Evolutionary conservation across 2,329 filamentous ascomycete genomes (phyloP).

Genomic region (Coniochaeta prunicola): DNA sequence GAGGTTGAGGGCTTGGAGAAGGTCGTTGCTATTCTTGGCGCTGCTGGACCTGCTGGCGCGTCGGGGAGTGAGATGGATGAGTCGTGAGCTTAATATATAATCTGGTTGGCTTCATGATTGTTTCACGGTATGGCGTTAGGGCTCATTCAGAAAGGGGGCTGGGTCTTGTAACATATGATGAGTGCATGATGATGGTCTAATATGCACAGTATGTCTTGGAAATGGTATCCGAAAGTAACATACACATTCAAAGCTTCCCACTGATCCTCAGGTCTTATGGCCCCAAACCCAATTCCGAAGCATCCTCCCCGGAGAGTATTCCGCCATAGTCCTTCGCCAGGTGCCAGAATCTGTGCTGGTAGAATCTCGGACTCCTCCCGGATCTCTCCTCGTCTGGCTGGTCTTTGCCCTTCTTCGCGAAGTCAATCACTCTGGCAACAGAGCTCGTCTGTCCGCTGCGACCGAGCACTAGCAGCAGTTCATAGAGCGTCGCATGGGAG

Average conservation of each 20-base stretch:
- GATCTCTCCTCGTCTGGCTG: slow-evolving; percentile 6
- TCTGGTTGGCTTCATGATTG: not conserved
- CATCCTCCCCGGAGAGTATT: slow-evolving; percentile 21
- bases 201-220: not conserved
- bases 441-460: slow-evolving; percentile 10
- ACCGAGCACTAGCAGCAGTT: slow-evolving; percentile 29
- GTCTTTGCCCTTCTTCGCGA: slow-evolving; percentile 13
- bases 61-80: slow-evolving; percentile 18
- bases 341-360: slow-evolving; percentile 44
- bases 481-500: slow-evolving; percentile 33
- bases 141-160: not conserved
- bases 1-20: slow-evolving; percentile 53
- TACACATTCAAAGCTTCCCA: not conserved
- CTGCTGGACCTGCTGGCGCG: slow-evolving; percentile 9
- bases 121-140: not conserved
- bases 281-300: not conserved
- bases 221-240: not conserved
- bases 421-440: slow-evolving; percentile 17
- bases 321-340: slow-evolving; percentile 32
- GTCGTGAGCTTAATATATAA: slow-evolving; percentile 8
- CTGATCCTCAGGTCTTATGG: not conserved
- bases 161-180: not conserved
- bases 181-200: not conserved
- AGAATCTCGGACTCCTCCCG: slow-evolving; percentile 24
- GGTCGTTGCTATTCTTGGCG: slow-evolving; percentile 34